phyloP scores from a whole-genome alignment of 768 basidiomycete species.

The Glaciozyma martinii region DNA sequence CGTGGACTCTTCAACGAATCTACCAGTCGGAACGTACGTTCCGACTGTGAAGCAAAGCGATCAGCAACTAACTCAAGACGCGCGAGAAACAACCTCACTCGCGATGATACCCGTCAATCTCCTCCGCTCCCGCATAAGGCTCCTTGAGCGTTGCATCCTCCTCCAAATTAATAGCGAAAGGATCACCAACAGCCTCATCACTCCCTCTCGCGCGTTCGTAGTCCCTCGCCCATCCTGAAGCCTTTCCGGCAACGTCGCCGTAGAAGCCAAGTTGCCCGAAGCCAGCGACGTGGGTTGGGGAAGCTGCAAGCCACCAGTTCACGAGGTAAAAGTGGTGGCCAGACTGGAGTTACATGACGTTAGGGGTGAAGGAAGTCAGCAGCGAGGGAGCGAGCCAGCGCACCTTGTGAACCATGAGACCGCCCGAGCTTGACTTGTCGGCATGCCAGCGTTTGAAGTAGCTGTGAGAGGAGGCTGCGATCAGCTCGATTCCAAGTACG shows the following conservation, averaged over 20 bases:
- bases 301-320: conserved; percentile 51
- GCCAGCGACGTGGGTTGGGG: conserved; percentile 46
- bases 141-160: conserved; percentile 44
- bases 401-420: conserved; percentile 46
- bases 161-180: conserved; percentile 49
- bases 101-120: conserved; percentile 48
- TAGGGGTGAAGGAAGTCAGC: no score
- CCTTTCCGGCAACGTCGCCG: conserved; percentile 45
- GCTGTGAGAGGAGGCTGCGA: background rate
- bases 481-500: no score
- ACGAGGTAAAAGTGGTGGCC: conserved; percentile 33
- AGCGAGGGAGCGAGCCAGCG: no score
- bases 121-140: conserved; percentile 47
- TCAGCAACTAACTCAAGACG: no score
- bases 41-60: conserved; percentile 12
- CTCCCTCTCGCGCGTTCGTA: conserved; percentile 46
- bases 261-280: conserved; percentile 49
- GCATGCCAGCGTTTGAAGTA: conserved; percentile 48
- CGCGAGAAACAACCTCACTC: no score
- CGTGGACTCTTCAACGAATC: background rate
- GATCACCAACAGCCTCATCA: conserved; percentile 45
- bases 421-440: conserved; percentile 45
- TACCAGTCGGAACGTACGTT: no score
- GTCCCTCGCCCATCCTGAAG: conserved; percentile 46
- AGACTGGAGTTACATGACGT: conserved; percentile 51